Base-by-base conservation (phyloP, 192 early-diverging fungal genomes). In the Backusella psychrophila region DNA sequence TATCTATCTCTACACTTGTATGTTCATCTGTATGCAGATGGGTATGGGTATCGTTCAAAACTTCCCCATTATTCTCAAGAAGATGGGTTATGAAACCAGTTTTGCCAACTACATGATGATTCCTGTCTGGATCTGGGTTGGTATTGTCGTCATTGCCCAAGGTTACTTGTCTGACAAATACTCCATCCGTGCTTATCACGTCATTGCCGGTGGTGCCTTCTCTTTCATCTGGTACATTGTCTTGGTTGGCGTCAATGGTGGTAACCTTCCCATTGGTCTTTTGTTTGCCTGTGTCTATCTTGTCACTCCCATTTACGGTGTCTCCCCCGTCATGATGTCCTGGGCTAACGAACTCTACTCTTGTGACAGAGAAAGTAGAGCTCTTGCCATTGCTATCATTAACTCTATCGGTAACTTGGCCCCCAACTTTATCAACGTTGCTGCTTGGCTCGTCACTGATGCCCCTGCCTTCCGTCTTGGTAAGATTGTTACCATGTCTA, bases 41-140 rank as follows among this genome's bases (percentile, higher is more conserved):
- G 77, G 77, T 33, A 78, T 78, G 77, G 71, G 72, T 41, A 73
- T 78, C 11, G 41, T 78, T 36, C 21, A 49, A 19, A 72, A 78
- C 36, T 78, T 79, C 29, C 85, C 85, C 11, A 72, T 86, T 69
- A 80, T 86, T 56, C 75, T 86, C 34, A 83, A 83, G 72, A 76
- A 77, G 75, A 46, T 86, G 5, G 85, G 85, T 12, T 86, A 83
- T 42, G 19, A 42, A n/a, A 77, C 73, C 8, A 52, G 77, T 23
- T 83, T 80, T 38, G 73, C 85, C 68, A 86, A 83, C 53, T 76
- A 83, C 68, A 78, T 86, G 82, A 79, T 68, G 66, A 81, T 82
- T 12, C 85, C 85, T 31, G 76, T 83, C 0, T 79, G 78, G 69
- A 17, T 83, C 4, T 68, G 73, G 42, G 68, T 77, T 34, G 76